A percentile compares a stretch with the other conserved stretches of the same genome.
Conservation (phyloP, 768 basidiomycete genomes). For the Pulveroboletus frians region DNA sequence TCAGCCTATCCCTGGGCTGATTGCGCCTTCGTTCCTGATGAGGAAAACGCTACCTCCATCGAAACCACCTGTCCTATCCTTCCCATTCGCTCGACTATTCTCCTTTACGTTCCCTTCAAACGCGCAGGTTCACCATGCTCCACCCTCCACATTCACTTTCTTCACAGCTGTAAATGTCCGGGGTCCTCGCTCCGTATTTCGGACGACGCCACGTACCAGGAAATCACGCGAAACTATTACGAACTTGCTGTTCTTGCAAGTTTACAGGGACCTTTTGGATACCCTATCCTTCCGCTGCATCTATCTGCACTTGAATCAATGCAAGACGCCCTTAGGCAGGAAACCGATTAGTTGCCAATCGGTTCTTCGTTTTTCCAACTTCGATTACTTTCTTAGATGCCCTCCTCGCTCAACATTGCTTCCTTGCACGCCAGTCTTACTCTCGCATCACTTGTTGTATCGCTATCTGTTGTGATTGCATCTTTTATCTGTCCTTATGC, state of each 20-base stretch:
- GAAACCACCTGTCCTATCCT: conserved; percentile 39
- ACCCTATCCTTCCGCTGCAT: conserved; percentile 64
- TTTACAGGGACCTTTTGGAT: conserved; percentile 39
- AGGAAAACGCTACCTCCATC: conserved; percentile 17
- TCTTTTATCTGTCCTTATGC: conserved; percentile 21
- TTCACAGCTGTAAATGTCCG: conserved; percentile 44
- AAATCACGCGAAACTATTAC: conserved; percentile 65
- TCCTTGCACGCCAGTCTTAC: conserved; percentile 8
- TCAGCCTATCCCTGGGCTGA: conserved; percentile 26
- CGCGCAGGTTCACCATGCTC: conserved; percentile 37
- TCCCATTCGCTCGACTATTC: conserved; percentile 52
- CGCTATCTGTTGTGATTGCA: conserved; percentile 24
- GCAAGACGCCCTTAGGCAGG: conserved; percentile 36
- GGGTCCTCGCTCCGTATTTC: conserved; percentile 34
- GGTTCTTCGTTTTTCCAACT: background rate
- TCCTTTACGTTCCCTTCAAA: conserved; percentile 50
- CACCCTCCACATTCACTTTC: conserved; percentile 56
- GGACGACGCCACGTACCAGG: conserved; percentile 37
- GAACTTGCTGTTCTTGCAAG: conserved; percentile 61
- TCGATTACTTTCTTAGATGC: conserved; percentile 12
- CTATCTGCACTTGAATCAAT: conserved; percentile 68
- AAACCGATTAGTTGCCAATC: conserved; percentile 15
- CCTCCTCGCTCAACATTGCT: conserved; percentile 5
- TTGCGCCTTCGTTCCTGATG: conserved; percentile 32
- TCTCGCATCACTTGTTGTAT: conserved; percentile 26